Conservation (phyloP, 768 basidiomycete species). For the Mycena olivaceomarginata region DNA sequence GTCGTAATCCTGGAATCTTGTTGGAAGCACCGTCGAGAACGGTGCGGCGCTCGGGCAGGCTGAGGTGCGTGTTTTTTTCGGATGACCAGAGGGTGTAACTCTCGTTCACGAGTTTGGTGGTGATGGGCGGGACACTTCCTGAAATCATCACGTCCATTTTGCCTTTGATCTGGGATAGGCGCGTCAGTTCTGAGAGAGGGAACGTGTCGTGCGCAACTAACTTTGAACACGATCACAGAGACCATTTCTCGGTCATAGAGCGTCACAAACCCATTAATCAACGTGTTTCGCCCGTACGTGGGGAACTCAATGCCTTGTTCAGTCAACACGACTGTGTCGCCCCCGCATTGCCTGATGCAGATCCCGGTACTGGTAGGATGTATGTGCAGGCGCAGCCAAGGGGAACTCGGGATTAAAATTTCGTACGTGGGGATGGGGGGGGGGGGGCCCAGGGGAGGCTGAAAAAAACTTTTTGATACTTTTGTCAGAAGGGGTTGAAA, state of each 20-base stretch:
- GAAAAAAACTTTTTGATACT: no score
- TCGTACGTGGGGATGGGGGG: no score
- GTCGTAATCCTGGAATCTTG: constrained; percentile 62
- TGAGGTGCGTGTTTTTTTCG: constrained; percentile 53
- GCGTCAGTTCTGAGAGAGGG: not conserved
- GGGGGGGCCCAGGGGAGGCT: no score
- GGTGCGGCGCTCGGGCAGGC: constrained; percentile 59
- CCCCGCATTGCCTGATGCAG: constrained; percentile 62
- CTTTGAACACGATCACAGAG: constrained; percentile 67
- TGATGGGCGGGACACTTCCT: constrained; percentile 58
- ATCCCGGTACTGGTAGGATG: constrained; percentile 53
- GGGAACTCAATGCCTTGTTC: constrained; percentile 66
- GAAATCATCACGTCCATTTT: constrained; percentile 63
- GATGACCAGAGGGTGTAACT: constrained; percentile 59
- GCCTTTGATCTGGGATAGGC: constrained; percentile 59
- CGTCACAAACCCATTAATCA: constrained; percentile 65
- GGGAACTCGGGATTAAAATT: no score
- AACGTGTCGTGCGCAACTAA: constrained; percentile 42
- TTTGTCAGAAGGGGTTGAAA: no score
- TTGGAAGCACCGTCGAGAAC: constrained; percentile 68
- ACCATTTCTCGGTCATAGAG: constrained; percentile 62
- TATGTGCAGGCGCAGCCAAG: constrained; percentile 38
- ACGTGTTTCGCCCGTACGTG: constrained; percentile 63
- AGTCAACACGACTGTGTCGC: constrained; percentile 63
- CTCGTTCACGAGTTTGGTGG: constrained; percentile 56